Evolutionary conservation across 1,284 basidiomycete genomes (phyloP), one percentile per base, ranked within the genome.

Genomic region (Malassezia dermatis): DNA sequence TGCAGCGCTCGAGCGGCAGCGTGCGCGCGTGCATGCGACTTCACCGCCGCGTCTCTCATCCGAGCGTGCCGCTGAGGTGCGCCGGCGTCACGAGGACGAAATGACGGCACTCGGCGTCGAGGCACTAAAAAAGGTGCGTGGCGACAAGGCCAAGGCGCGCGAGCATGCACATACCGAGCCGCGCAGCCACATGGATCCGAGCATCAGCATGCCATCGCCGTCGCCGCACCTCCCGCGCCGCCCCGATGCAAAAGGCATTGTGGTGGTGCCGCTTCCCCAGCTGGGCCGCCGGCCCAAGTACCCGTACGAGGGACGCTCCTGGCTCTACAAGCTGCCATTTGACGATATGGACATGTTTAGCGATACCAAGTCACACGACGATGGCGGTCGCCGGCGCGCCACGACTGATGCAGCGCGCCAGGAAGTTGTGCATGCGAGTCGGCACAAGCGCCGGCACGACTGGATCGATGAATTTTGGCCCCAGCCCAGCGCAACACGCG

Each of bases 331-430:
- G 10, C 15, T 47, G 17, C 19, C 45, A 7, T 6, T 28, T 45
- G 35, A 39, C 17, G 55, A 61, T 35, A 52, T 55, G 30, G 62
- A 67, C 27, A 60, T 63, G n/a, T 64, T 65, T n/a, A 60, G 66
- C 32, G 64, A 61, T 34, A 59, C 59, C 26, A 61, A 61, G 27
- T 58, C 66, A 48, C 59, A 65, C 41, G 59, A 62, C 12, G 69
- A 69, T 17, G 48, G 37, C n/a, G 21, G 17, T 4, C 10, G 48
- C n/a, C 39, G 30, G 10, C 49, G 41, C 28, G 69, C 69, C 7
- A 73, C 71, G 27, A 66, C 69, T 35, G 59, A 60, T 2, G 71
- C 71, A 13, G 71, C 71, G 8, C 67, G 63, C 7, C 66, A 68
- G 31, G 71, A 73, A 53, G 51, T 71, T 23, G 61, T 70, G 15